Conservation (phyloP, 208 protist genomes). For the Trypanosoma theileri region DNA sequence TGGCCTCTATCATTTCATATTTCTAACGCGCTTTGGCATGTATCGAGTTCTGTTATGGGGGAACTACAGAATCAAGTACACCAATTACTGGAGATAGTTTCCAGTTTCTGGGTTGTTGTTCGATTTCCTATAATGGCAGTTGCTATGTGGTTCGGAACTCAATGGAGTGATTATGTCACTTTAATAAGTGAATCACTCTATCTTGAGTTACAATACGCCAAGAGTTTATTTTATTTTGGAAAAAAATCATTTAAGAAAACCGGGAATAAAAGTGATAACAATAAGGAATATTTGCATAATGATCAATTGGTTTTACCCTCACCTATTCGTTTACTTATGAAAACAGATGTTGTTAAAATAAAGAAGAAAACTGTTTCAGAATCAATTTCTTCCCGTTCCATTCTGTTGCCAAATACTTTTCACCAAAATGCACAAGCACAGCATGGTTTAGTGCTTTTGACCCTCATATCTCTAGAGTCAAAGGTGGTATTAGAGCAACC, state of each 20-base stretch:
- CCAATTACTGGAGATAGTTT: conserved; percentile 18
- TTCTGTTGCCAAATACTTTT: background rate
- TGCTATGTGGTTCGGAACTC: conserved; percentile 24
- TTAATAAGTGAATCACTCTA: conserved; percentile 26
- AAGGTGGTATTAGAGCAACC: background rate
- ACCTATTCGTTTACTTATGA: conserved; percentile 15
- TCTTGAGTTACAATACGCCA: conserved; percentile 20
- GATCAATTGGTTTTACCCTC: conserved; percentile 1
- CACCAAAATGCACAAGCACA: background rate
- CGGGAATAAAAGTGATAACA: background rate
- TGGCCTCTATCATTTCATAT: conserved; percentile 42
- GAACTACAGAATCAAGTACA: conserved; percentile 35
- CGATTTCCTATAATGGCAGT: conserved; percentile 27
- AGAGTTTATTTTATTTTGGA: conserved; percentile 7
- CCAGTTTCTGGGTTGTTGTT: conserved; percentile 4
- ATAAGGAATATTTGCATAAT: background rate
- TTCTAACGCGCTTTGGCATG: conserved; percentile 37
- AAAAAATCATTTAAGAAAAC: background rate
- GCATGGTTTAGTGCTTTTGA: conserved; percentile 19
- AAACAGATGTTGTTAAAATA: background rate
- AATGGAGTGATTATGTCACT: conserved; percentile 23
- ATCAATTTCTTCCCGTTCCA: background rate
- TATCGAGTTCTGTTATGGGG: conserved; percentile 39
- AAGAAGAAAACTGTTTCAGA: background rate
- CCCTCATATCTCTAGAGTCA: conserved; percentile 13